Conservation (phyloP, 169 alveolate genomes). For the Condylostoma magnum region DNA sequence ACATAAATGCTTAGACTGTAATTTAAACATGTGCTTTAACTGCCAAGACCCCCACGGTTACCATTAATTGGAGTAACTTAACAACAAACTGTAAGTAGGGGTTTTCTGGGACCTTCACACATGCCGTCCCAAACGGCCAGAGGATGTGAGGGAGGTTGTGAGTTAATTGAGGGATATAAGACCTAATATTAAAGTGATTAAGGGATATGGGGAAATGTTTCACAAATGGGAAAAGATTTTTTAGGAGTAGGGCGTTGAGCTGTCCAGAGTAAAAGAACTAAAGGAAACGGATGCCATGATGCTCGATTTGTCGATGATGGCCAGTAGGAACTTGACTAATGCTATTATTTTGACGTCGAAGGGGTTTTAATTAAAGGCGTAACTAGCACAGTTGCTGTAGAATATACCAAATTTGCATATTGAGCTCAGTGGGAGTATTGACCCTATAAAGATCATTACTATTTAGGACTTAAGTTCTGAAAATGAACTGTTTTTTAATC, state of each 20-base stretch:
- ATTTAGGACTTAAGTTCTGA: not conserved
- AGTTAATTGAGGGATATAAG: not conserved
- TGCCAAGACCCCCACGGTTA: not conserved
- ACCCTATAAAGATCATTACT: not conserved
- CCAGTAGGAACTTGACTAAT: not conserved
- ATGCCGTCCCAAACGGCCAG: not conserved
- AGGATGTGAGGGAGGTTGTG: not conserved
- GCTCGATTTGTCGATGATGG: not conserved
- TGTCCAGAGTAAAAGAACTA: not conserved
- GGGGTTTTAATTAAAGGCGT: not conserved
- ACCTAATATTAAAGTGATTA: not conserved
- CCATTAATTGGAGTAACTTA: not conserved
- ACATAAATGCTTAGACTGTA: not conserved
- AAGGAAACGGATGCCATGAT: conserved; percentile 4
- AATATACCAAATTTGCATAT: not conserved
- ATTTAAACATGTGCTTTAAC: not conserved
- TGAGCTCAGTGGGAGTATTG: not conserved
- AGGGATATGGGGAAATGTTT: conserved; percentile 15
- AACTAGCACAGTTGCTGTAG: not conserved
- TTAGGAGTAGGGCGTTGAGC: not conserved
- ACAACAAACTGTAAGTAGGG: not conserved
- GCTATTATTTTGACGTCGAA: not conserved
- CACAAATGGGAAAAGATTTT: not conserved
- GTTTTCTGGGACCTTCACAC: conserved; percentile 24
- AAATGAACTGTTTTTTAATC: not conserved